Evolutionary conservation across 768 basidiomycete species (phyloP).

Genomic region (Mycena vulgaris): DNA sequence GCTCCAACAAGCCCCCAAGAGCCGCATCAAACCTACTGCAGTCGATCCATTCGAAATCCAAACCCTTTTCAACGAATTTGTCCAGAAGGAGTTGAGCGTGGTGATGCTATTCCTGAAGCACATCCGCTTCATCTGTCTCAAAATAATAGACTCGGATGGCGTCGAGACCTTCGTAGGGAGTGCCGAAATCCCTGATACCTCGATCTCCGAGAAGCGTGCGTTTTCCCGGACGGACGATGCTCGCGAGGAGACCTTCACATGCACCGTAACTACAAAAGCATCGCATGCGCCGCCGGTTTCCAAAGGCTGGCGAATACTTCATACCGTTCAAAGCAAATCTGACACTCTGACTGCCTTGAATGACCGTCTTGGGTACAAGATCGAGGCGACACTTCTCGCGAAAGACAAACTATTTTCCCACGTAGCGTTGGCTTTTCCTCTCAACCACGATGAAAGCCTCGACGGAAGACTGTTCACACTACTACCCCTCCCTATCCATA

Average conservation of each 20-base stretch:
- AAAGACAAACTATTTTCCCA: conserved; percentile 49
- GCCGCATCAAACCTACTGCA: conserved; percentile 29
- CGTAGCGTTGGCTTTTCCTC: conserved; percentile 45
- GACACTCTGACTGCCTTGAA: conserved; percentile 27
- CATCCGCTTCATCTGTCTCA: conserved; percentile 45
- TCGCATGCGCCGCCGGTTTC: too few species aligned
- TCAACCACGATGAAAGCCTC: background rate
- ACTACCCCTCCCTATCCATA: conserved; percentile 51
- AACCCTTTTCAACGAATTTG: conserved; percentile 43
- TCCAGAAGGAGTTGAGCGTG: conserved; percentile 42
- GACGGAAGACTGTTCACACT: conserved; percentile 50
- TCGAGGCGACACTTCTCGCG: conserved; percentile 34
- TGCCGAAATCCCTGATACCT: conserved; percentile 35
- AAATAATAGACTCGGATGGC: conserved; percentile 40
- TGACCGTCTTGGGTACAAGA: conserved; percentile 35
- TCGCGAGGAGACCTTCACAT: conserved; percentile 31
- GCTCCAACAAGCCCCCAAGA: conserved; percentile 24
- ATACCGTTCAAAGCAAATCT: too few species aligned
- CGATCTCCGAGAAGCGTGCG: conserved; percentile 29
- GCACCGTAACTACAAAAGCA: too few species aligned
- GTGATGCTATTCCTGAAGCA: conserved; percentile 48
- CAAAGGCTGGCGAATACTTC: too few species aligned
- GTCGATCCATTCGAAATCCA: conserved; percentile 38
- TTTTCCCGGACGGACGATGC: conserved; percentile 32
- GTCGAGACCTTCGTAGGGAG: conserved; percentile 32